A percentile compares a stretch with the other conserved stretches of the same genome.
Conservation (phyloP, 495 filamentous ascomycete species). For the Aspergillus panamensis region DNA sequence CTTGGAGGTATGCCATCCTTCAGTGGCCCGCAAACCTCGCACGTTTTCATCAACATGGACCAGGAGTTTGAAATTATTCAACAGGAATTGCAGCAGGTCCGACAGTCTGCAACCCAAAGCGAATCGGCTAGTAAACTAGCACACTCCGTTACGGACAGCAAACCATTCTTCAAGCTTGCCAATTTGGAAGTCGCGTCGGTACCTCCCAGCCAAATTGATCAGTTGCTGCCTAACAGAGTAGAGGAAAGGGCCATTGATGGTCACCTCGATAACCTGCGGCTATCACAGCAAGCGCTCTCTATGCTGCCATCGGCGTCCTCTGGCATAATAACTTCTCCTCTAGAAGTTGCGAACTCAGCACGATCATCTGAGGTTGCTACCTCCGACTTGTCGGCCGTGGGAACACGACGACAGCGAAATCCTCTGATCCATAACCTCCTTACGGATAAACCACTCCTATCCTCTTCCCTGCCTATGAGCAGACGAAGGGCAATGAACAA, state of each 20-base stretch:
- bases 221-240: conserved; percentile 8
- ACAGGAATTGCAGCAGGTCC: conserved; percentile 49
- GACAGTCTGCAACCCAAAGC: conserved; percentile 15
- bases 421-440: conserved; percentile 95
- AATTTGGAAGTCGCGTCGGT: conserved; percentile 33
- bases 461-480: conserved; percentile 77
- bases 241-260: conserved; percentile 31
- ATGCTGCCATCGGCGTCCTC: conserved; percentile 85
- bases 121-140: conserved; percentile 11
- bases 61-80: conserved; percentile 75
- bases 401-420: conserved; percentile 75
- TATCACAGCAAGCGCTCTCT: conserved; percentile 63
- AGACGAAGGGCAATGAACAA: conserved; percentile 43
- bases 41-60: conserved; percentile 93
- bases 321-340: conserved; percentile 78
- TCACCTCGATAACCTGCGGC: conserved; percentile 70
- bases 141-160: conserved; percentile 33
- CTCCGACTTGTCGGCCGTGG: conserved; percentile 57
- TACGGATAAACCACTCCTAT: conserved; percentile 89
- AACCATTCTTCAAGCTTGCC: conserved; percentile 46
- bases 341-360: conserved; percentile 70
- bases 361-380: conserved; percentile 35
- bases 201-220: conserved; percentile 10
- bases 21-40: conserved; percentile 61
- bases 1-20: conserved; percentile 78